Conservation (phyloP, 2,329 filamentous ascomycete genomes). For the Epichloe coenophiala region DNA sequence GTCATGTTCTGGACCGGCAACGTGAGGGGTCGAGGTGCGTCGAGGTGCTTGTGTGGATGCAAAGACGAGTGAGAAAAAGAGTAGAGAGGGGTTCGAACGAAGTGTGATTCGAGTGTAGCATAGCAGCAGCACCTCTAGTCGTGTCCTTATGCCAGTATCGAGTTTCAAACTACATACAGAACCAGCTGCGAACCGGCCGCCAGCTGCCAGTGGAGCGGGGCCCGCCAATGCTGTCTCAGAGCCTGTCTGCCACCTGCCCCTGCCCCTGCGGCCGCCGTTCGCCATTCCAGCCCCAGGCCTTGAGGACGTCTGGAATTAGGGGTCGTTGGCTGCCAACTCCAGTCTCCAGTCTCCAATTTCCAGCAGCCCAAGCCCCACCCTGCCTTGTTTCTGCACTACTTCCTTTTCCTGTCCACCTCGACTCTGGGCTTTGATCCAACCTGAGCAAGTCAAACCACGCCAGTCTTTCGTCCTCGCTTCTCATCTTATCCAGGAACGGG, state of each 20-base stretch:
- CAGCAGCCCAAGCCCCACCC: too few species aligned
- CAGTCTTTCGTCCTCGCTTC: not conserved
- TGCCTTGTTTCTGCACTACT: not conserved
- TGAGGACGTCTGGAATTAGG: too few species aligned
- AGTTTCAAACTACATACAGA: not conserved
- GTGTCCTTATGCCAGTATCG: not conserved
- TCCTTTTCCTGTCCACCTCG: not conserved
- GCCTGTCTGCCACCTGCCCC: not conserved
- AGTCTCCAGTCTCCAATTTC: too few species aligned
- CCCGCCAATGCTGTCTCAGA: not conserved
- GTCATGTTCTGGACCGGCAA: not conserved
- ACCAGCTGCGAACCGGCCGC: not conserved
- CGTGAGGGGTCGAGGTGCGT: too few species aligned
- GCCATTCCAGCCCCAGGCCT: too few species aligned
- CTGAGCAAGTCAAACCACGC: not conserved
- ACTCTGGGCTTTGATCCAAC: not conserved
- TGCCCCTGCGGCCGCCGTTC: not conserved
- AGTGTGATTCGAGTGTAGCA: not conserved
- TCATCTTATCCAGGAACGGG: not conserved
- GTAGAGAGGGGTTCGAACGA: not conserved
- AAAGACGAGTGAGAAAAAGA: not conserved
- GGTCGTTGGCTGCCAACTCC: too few species aligned
- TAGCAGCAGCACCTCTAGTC: not conserved
- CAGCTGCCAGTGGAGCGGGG: not conserved
- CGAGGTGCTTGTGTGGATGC: not conserved